Conservation (phyloP, 2,329 filamentous ascomycete species). For the Didymella arachidicola region DNA sequence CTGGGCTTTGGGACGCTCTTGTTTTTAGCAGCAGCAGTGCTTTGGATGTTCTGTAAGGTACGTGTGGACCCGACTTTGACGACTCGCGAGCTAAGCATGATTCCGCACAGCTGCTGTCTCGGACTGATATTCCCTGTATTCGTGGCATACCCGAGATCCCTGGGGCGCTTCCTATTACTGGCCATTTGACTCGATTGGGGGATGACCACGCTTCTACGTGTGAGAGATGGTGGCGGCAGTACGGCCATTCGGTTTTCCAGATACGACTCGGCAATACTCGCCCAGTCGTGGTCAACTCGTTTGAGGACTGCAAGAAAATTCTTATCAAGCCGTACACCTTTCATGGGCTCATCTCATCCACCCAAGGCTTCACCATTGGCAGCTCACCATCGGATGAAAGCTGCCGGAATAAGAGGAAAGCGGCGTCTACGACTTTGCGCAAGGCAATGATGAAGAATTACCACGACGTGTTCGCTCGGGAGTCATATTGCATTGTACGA, state of each 20-base stretch:
- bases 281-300: constrained; percentile 54
- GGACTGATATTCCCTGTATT: constrained; percentile 61
- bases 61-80: neutral
- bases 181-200: neutral
- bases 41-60: neutral
- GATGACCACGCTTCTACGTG: neutral
- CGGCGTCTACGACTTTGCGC: constrained; percentile 52
- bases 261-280: neutral
- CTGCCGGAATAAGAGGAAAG: constrained; percentile 62
- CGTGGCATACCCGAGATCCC: constrained; percentile 48
- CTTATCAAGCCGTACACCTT: constrained; percentile 61
- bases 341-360: constrained; percentile 57
- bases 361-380: constrained; percentile 64
- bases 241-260: neutral
- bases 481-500: neutral
- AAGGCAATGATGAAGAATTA: constrained; percentile 53
- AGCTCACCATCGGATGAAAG: constrained; percentile 62
- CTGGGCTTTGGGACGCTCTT: neutral
- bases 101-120: constrained; percentile 22
- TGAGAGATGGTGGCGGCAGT: neutral
- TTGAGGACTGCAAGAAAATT: constrained; percentile 61
- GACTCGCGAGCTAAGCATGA: neutral
- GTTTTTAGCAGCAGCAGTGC: neutral
- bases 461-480: neutral
- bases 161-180: neutral